Conservation (phyloP, 371 early-diverging fungal genomes). For the Syncephalastrum contaminatum region DNA sequence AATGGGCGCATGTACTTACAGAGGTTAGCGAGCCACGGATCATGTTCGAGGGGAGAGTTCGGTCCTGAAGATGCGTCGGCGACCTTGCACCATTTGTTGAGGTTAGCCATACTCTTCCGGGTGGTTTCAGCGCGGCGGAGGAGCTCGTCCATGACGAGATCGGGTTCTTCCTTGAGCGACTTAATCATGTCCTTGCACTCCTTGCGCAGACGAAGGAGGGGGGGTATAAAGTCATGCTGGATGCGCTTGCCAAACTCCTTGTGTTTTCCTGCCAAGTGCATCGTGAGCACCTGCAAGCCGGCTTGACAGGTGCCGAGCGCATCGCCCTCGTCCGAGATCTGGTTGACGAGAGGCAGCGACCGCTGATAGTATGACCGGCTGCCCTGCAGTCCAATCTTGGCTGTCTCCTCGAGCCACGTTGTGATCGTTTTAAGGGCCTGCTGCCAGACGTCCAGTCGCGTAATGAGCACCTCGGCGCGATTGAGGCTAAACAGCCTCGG, state of each 20-base stretch:
- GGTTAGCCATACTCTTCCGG: constrained; percentile 28
- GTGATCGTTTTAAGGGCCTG: constrained; percentile 25
- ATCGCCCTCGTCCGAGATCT: constrained; percentile 8
- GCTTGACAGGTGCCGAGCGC: constrained; percentile 24
- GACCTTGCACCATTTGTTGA: constrained; percentile 31
- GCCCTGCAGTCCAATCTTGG: constrained; percentile 25
- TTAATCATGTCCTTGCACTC: constrained; percentile 37
- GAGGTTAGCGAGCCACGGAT: constrained; percentile 43
- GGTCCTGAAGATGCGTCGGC: constrained; percentile 19
- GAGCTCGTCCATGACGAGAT: constrained; percentile 32
- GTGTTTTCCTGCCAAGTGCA: constrained; percentile 29
- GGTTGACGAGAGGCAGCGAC: constrained; percentile 19
- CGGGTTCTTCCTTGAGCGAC: constrained; percentile 25
- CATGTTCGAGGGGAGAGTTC: constrained; percentile 19
- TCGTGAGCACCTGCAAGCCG: constrained; percentile 24
- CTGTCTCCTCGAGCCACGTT: constrained; percentile 33
- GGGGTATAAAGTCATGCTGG: constrained; percentile 22
- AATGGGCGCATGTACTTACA: constrained; percentile 24
- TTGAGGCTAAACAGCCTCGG: constrained; percentile 21
- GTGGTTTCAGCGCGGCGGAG: constrained; percentile 39
- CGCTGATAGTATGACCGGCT: constrained; percentile 31
- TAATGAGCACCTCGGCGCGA: constrained; percentile 35
- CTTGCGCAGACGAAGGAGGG: constrained; percentile 21
- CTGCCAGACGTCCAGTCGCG: constrained; percentile 30
- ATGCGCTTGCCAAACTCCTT: constrained; percentile 28